Base-by-base conservation (phyloP, 2,329 filamentous ascomycete genomes). In the Aciculosporium take region DNA sequence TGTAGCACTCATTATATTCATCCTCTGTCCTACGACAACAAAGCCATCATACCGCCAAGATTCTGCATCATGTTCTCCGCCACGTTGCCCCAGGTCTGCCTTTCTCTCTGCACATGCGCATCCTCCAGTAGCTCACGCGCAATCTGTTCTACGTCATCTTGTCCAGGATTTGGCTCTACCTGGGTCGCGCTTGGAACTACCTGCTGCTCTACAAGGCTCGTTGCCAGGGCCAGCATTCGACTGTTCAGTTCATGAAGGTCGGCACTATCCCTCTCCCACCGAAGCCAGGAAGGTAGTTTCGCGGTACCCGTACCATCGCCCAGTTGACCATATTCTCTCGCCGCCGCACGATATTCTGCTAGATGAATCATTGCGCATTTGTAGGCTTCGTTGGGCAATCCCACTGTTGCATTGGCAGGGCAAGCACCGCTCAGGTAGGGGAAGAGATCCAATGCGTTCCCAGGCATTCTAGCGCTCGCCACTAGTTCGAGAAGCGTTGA, bases 61-160 rank as follows among this genome's bases (percentile, higher is more conserved):
- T 49, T 49, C 30, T 49, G 53, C 28, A 61, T 24, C 8, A 56
- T 47, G 8, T 48, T 46, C 7, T 56, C 52, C 1, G 56, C 58
- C 2, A 49, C 35, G 18, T 45, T 48, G 2, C 60, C 61, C 60
- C 60, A 64, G 1, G 53, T 58, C 13, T 53, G 48, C 8, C 54
- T 48, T 4, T 28, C 40, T 15, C 17, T 42, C 15, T 43, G 45
- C 7, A 50, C 52, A 29, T 50, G 42, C 4, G 48, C 50, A 17
- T 52, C 51, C 2, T 53, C 51, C 24, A 63, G 45, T 29, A 62
- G 42, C 25, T 62, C 58, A 50, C 51, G 53, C 5, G 60, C 61
- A 38, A 63, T 47, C 24, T 49, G 53, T 21, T 60, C 51, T 17
- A 59, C 45, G 21, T 59, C 59, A 8, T 50, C 47, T 15, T 42